phyloP scores from a whole-genome alignment of 208 protist genomes.

The Leishmania braziliensis region DNA sequence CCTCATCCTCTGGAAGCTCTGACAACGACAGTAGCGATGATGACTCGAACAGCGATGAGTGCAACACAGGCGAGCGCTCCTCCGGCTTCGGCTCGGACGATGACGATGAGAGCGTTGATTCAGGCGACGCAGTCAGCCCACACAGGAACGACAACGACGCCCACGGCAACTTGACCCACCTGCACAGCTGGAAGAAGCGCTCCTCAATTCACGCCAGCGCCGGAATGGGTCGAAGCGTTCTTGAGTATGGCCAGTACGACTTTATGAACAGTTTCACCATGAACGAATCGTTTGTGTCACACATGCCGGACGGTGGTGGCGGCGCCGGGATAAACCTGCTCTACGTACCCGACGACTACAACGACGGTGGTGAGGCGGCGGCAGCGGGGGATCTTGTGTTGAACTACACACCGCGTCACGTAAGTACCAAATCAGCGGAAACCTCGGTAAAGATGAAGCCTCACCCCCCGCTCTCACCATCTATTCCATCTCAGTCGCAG shows the following conservation, averaged over 20 bases:
- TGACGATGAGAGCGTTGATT: not conserved
- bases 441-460: not conserved
- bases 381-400: not conserved
- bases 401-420: not conserved
- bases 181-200: not conserved
- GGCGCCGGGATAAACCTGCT: not conserved
- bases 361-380: not conserved
- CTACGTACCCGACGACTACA: slow-evolving; percentile 4
- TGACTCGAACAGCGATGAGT: slow-evolving; percentile 10
- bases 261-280: slow-evolving; percentile 35
- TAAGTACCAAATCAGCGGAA: not conserved
- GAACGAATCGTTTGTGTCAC: slow-evolving; percentile 4
- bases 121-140: not conserved
- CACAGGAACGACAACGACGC: not conserved
- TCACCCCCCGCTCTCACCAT: not conserved
- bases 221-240: slow-evolving; percentile 8
- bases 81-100: slow-evolving; percentile 3
- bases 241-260: slow-evolving; percentile 16
- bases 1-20: slow-evolving; percentile 8
- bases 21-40: slow-evolving; percentile 7
- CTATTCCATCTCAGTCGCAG: not conserved
- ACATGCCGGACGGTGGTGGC: not conserved
- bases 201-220: not conserved
- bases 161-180: not conserved
- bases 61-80: slow-evolving; percentile 18